Conservation (phyloP, 1,139 yeast species). For the Hemisphaericaspora subhashii region DNA sequence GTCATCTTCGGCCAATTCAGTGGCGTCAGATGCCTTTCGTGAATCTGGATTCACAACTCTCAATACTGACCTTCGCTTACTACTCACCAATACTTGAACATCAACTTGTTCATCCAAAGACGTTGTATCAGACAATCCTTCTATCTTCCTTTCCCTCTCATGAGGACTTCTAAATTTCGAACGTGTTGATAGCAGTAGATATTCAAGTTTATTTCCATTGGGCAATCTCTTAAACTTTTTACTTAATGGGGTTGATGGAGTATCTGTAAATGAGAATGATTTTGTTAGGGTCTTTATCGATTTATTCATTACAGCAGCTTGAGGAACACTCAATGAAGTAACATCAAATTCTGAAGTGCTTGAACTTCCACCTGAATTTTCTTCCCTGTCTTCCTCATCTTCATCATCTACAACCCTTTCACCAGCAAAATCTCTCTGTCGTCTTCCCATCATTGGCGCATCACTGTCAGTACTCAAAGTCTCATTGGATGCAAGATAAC, state of each 20-base stretch:
- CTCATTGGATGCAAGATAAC: constrained; percentile 30
- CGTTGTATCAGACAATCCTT: constrained; percentile 25
- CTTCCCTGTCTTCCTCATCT: constrained; percentile 4
- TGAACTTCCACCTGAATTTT: constrained; percentile 4
- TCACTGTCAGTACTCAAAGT: constrained; percentile 13
- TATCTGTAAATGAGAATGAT: constrained; percentile 22
- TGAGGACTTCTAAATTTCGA: too few relatives aligned
- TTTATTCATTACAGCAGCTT: constrained; percentile 7
- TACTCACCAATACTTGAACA: constrained; percentile 72
- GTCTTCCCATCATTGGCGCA: constrained; percentile 6
- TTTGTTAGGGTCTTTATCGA: constrained; percentile 15
- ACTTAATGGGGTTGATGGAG: constrained; percentile 16
- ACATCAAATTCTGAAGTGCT: constrained; percentile 2
- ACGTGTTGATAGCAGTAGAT: too few relatives aligned
- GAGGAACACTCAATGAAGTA: constrained; percentile 1
- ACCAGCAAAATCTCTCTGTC: too few relatives aligned
- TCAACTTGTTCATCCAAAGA: constrained; percentile 51
- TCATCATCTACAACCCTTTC: constrained; percentile 5
- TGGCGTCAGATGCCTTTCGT: constrained; percentile 12
- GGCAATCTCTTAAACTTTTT: constrained; percentile 11
- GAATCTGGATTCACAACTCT: constrained; percentile 66
- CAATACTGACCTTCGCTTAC: constrained; percentile 63
- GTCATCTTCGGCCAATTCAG: constrained; percentile 4
- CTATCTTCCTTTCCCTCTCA: too few relatives aligned
- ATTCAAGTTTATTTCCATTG: constrained; percentile 12